Evolutionary conservation across 2,329 filamentous ascomycete genomes (phyloP).

Genomic region (Monosporascus sp.): DNA sequence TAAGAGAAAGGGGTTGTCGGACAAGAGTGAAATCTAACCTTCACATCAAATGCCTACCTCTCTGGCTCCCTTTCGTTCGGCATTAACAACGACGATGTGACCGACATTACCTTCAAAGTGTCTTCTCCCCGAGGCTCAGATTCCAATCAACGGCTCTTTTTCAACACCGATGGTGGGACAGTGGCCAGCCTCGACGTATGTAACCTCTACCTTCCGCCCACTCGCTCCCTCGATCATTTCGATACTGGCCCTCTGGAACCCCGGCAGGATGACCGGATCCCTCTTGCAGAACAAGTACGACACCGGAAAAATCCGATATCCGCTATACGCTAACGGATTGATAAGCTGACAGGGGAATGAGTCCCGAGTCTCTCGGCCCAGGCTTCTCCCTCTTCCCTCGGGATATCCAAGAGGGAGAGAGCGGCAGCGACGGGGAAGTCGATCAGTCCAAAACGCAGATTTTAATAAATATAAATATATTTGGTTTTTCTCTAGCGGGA

Average conservation of each 20-base stretch:
- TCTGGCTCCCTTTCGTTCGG: too few relatives aligned
- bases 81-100: too few relatives aligned
- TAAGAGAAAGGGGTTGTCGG: too few relatives aligned
- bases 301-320: slow-evolving; percentile 34
- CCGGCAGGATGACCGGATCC: slow-evolving; percentile 26
- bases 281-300: slow-evolving; percentile 33
- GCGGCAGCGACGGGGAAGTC: slow-evolving; percentile 3
- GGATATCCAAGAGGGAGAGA: slow-evolving; percentile 20
- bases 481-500: too few relatives aligned
- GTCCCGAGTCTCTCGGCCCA: slow-evolving; percentile 3
- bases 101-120: too few relatives aligned
- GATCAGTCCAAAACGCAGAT: neutral
- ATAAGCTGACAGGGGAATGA: slow-evolving; percentile 30
- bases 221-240: slow-evolving; percentile 25
- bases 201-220: slow-evolving; percentile 31
- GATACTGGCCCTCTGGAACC: slow-evolving; percentile 25
- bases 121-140: neutral
- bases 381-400: slow-evolving; percentile 14
- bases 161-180: slow-evolving; percentile 20
- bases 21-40: too few relatives aligned
- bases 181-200: slow-evolving; percentile 29
- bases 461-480: too few relatives aligned
- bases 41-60: too few relatives aligned
- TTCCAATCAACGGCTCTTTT: slow-evolving; percentile 21
- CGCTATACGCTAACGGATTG: slow-evolving; percentile 29